Base-by-base conservation (phyloP, 2,329 filamentous ascomycete genomes). In the Cadophora gregata region DNA sequence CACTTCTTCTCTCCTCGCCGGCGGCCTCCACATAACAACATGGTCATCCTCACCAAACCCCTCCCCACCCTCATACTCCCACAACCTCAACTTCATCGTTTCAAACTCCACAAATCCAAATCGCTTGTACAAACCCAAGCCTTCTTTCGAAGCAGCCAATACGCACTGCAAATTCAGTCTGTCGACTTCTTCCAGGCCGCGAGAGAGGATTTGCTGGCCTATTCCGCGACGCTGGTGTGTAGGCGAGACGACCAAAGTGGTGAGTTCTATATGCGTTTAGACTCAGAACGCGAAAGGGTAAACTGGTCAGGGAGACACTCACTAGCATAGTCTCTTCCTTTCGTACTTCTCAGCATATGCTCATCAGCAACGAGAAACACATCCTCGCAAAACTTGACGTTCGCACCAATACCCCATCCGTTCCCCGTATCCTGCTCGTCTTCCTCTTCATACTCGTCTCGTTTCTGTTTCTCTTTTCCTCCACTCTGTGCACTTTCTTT, bases 31-130 rank as follows among this genome's bases (percentile, higher is more conserved):
- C 72, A 74, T 74, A 60, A 73, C 38, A 53, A 65, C 53, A 65
- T 74, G 69, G 45, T 47, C 65, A 24, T 60, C 65, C 64, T 42
- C 8, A 14, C 64, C 68, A 66, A 70, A 60, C 8, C 70, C 70
- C 66, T 72, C 67, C 3, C 73, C 74, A 9, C 71, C 73, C 36
- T 72, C 72, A 73, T 76, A 76, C 56, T 68, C 67, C 69, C 64
- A 69, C 63, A 76, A 61, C 9, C 65, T 67, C 7, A 75, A 47
- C 50, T 69, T 63, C 66, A 72, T 72, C 4, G 42, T 61, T 21
- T 68, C 51, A 59, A 69, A 65, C n/a, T 70, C 67, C 29, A 51
- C 63, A 67, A 72, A 76, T 0, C 73, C 75, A 66, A 67, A 66
- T 38, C 67, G 72, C 53, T 63, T 67, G 66, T 76, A 76, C 36